Base-by-base conservation (phyloP, 805 yeast species). In the Monosporozyma siamensis region DNA sequence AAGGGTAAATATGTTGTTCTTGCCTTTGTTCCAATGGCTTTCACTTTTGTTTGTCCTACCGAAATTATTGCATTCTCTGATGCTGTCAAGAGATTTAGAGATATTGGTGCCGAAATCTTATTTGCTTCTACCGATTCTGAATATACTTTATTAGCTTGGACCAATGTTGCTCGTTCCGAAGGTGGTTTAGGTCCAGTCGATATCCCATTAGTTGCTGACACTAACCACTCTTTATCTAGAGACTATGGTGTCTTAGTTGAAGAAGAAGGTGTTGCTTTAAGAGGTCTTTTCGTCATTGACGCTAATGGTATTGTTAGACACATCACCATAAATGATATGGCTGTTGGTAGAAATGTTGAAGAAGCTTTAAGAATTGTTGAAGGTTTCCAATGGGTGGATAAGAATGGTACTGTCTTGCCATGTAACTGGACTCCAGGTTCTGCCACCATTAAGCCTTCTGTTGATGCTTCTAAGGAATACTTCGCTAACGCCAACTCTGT, bases 41-140 rank as follows among this genome's bases (percentile, higher is more conserved):
- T 92, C 89, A 92, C 99, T 48, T 92, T 92, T 58, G 97, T 92
- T 51, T 92, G 98, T 74, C 98, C 99, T 69, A 92, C 98, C 56
- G 97, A 92, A 77, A 89, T 92, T 75, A 81, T 92, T 70, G 97
- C 97, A 57, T 92, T 88, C 82, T 85, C 96, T 51, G 95, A 90
- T 58, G 96, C 97, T 56, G 84, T 78, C 58, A 78, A 80, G 75
- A 80, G 82, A 76, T 92, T 92, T 72, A 68, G 82, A 58, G 94
- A 77, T 55, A 82, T 86, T 66, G 90, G 80, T 61, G 79, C 87
- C 55, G 85, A 87, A 73, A 80, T 92, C 41, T 78, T 92, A 63
- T 88, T 92, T 58, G 97, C 97, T 55, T 90, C 97, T 48, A 90
- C 97, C 56, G 99, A 92, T 74, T 90, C 97, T 46, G 97, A 92